phyloP scores from a whole-genome alignment of 768 basidiomycete species.

The Boletus speciosus region DNA sequence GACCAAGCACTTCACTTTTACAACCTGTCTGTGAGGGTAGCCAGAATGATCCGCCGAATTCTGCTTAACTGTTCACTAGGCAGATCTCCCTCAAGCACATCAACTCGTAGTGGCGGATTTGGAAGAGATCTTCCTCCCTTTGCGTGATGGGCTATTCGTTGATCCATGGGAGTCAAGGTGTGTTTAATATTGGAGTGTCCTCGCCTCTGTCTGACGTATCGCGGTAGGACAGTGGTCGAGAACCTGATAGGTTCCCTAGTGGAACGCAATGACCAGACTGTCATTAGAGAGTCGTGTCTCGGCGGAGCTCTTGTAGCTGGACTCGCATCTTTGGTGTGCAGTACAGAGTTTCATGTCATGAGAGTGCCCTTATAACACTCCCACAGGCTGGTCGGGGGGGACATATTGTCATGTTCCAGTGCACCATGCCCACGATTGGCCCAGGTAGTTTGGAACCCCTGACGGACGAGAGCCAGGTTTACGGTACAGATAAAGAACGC shows the following conservation, averaged over 20 bases:
- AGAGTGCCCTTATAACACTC: conserved; percentile 7
- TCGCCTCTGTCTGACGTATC: conserved; percentile 4
- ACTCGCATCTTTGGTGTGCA: conserved; percentile 66
- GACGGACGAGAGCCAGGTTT: conserved; percentile 59
- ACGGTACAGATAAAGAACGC: conserved; percentile 85
- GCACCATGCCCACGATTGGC: conserved; percentile 66
- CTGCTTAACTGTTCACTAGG: conserved; percentile 31
- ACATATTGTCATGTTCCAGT: conserved; percentile 70
- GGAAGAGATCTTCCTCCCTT: conserved; percentile 88
- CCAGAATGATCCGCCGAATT: conserved; percentile 5
- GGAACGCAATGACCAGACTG: conserved; percentile 49
- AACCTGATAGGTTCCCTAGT: conserved; percentile 64
- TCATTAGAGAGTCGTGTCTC: conserved; percentile 57
- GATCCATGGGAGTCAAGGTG: conserved; percentile 70
- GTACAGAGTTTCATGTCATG: conserved; percentile 11
- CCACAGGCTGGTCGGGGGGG: conserved; percentile 66
- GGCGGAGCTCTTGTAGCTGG: conserved; percentile 74
- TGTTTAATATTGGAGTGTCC: conserved; percentile 20
- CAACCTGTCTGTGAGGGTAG: conserved; percentile 69
- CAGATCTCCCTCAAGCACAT: conserved; percentile 45
- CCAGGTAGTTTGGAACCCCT: conserved; percentile 61
- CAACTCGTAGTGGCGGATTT: conserved; percentile 86
- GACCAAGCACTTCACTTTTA: conserved; percentile 83
- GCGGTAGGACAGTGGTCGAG: conserved; percentile 57
- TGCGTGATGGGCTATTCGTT: conserved; percentile 70